Conservation (phyloP, 345 rosid species). For the Cardamine occulta region DNA sequence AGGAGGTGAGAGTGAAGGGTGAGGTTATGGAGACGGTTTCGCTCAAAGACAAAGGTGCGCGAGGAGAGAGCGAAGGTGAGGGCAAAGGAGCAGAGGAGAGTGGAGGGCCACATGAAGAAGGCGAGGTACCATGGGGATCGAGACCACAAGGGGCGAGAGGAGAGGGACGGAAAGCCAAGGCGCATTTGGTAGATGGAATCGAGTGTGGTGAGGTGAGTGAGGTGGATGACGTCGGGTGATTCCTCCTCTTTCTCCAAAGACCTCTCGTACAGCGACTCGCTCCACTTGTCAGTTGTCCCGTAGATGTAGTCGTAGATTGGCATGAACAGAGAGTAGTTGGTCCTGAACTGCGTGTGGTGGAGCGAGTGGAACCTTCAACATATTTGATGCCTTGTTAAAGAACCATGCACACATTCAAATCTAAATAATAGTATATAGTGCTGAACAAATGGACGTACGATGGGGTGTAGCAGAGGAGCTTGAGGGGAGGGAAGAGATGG, state of each 20-base stretch:
- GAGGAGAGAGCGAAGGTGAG: slow-evolving; percentile 49
- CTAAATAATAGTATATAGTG: neutral
- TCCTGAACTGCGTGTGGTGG: slow-evolving; percentile 68
- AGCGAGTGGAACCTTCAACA: slow-evolving; percentile 58
- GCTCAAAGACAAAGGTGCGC: slow-evolving; percentile 55
- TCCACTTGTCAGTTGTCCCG: slow-evolving; percentile 49
- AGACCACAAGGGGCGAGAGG: slow-evolving; percentile 54
- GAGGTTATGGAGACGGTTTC: slow-evolving; percentile 52
- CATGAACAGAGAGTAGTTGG: slow-evolving; percentile 70
- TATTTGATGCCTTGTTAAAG: neutral
- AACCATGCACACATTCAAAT: slow-evolving; percentile 1
- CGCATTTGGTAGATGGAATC: slow-evolving; percentile 63
- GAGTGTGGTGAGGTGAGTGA: slow-evolving; percentile 62
- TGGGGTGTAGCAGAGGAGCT: slow-evolving; percentile 44
- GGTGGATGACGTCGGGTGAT: slow-evolving; percentile 58
- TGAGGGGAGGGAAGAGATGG: slow-evolving; percentile 43
- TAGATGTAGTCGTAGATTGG: slow-evolving; percentile 63
- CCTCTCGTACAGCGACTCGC: slow-evolving; percentile 44
- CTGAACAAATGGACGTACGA: slow-evolving; percentile 32
- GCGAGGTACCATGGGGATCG: slow-evolving; percentile 47
- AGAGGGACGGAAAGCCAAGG: slow-evolving; percentile 59
- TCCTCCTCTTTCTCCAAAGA: slow-evolving; percentile 52
- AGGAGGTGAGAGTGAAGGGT: slow-evolving; percentile 66
- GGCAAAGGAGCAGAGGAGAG: slow-evolving; percentile 44
- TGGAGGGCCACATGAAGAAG: slow-evolving; percentile 61